Base-by-base conservation (phyloP, 805 yeast genomes). In the Isabelozyma heimii region DNA sequence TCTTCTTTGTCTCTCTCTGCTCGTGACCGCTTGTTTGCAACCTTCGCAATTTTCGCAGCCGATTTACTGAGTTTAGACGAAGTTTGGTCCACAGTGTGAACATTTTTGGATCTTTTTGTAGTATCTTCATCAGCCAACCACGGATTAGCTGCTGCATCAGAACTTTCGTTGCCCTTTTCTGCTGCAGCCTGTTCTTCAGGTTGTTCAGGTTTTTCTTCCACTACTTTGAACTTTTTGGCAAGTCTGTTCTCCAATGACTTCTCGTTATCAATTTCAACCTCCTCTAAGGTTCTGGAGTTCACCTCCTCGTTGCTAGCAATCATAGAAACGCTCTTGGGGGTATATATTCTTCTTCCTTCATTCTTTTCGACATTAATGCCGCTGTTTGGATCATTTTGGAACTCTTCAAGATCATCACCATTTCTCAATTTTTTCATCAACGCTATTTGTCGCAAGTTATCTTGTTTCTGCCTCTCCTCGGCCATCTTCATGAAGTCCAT, bases 401-500 rank as follows among this genome's bases (percentile, higher is more conserved):
- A 68, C 17, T 65, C 70, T 37, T 78, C 85, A 4, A 54, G 41
- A 14, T 61, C 64, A 10, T 69, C 75, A 24, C 79, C 82, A 39
- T 66, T 65, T 46, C 81, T 68, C 48, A 78, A 66, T n/a, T 55
- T 62, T 54, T 79, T 79, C 48, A 89, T 61, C 43, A 73, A 72
- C 50, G 75, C 79, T 40, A 83, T 64, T 30, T 79, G 77, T 50
- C 76, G 74, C 45, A 75, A 67, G 64, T 89, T 91, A 40, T 77
- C 82, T 47, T 78, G 76, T 50, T 75, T 79, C 52, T 82, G 80
- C 55, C 84, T 79, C 48, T 83, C 84, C 52, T 86, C 96, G 1
- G 98, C 98, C 51, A 86, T 87, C 55, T 79, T 85, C 98, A 92
- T 92, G 66, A 92, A 92, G 56, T 91, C 96, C 98, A 94, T 94